Evolutionary conservation across 2,329 filamentous ascomycete species (phyloP), one percentile per base, ranked within the genome.

Genomic region (Botrytis aclada): DNA sequence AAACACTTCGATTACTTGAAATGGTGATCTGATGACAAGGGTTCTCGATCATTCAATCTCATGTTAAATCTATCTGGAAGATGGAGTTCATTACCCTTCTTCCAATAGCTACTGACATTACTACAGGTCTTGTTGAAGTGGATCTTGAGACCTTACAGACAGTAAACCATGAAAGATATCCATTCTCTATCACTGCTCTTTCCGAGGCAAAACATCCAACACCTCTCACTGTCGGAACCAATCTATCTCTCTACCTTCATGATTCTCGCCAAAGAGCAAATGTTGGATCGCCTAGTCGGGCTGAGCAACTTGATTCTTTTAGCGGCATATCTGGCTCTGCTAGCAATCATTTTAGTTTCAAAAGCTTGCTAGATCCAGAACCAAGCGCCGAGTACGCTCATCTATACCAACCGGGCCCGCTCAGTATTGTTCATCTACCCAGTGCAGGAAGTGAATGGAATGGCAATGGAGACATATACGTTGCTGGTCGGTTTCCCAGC

Each of bases 401-500:
- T 7, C 86, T 97, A 37, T 90, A 93, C 51, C 92, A 96, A 76
- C 92, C 94, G 2, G 93, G 93, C 0, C 93, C 95, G 0, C 86
- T 97, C 37, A 93, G 91, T 63, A 94, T 98, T 74, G 84, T 97
- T 3, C 94, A 97, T 80, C 85, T 95, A 41, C 90, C 91, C 22
- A 85, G 84, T 14, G 83, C 88, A 1, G 87, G 74, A 25, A 71
- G 75, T 67, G 75, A 78, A 22, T 84, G 79, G 75, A 77, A 81
- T 74, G 78, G 75, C 20, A 80, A 93, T 67, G 88, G 92, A 74
- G 92, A 96, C 43, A 96, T 98, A 58, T 95, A 95, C 83, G 89
- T 98, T 51, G 93, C 92, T 7, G 95, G 95, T 0, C 89, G 95
- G 25, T 98, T 98, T 80, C 92, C 94, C 7, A 95, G 90, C 78